Percentiles rank a stretch among this genome's conserved stretches.
phyloP scores from a whole-genome alignment of 225 moss, liverwort and hornwort genomes.

The Takakia lepidozioides region DNA sequence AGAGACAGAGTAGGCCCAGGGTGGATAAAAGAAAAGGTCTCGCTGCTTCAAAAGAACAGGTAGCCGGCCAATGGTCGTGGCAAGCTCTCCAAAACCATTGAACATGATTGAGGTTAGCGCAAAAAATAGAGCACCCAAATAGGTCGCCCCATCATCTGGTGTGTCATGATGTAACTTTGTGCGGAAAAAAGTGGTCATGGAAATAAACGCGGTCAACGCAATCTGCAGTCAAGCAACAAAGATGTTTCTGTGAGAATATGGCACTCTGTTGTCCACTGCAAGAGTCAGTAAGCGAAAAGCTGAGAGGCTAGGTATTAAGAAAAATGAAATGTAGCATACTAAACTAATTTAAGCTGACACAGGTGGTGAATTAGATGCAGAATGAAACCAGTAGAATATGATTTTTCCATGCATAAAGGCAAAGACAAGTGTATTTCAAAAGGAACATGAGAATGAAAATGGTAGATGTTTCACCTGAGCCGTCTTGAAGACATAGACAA shows the following conservation, averaged over 20 bases:
- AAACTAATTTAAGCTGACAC: too few relatives aligned
- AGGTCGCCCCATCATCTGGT: slow-evolving; percentile 28
- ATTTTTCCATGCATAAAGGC: too few relatives aligned
- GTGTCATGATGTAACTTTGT: slow-evolving; percentile 30
- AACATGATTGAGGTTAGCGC: slow-evolving; percentile 56
- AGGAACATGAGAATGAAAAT: too few relatives aligned
- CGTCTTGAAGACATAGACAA: slow-evolving; percentile 39
- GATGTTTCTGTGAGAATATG: too few relatives aligned
- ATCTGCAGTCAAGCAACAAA: slow-evolving; percentile 20
- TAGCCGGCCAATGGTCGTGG: slow-evolving; percentile 49
- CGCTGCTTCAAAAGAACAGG: slow-evolving; percentile 69
- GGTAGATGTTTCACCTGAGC: too few relatives aligned
- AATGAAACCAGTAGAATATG: too few relatives aligned
- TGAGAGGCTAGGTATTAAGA: too few relatives aligned
- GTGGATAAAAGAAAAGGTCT: slow-evolving; percentile 57
- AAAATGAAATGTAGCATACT: too few relatives aligned
- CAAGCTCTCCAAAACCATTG: slow-evolving; percentile 74
- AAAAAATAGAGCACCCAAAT: slow-evolving; percentile 59
- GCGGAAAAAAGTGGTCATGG: slow-evolving; percentile 59
- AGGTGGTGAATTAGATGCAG: too few relatives aligned
- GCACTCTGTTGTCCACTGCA: too few relatives aligned
- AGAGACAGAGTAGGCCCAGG: slow-evolving; percentile 50
- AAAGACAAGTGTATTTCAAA: too few relatives aligned
- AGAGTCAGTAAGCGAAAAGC: too few relatives aligned
- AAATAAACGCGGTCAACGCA: slow-evolving; percentile 30